Evolutionary conservation across 2,329 filamentous ascomycete species (phyloP), one percentile per base, ranked within the genome.

Genomic region (Aureobasidium subglaciale): DNA sequence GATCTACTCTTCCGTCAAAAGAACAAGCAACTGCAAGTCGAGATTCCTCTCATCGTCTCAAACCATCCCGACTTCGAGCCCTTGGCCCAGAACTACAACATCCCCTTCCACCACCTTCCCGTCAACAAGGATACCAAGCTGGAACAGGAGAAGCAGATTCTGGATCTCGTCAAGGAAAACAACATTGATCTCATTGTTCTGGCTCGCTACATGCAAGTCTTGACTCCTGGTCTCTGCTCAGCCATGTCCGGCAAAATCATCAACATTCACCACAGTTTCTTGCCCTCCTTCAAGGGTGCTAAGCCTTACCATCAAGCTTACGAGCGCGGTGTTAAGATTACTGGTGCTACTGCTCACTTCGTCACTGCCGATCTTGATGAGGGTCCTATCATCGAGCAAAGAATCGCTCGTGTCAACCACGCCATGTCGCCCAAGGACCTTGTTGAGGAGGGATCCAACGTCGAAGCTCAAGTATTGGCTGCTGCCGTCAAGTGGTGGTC

Each of bases 281-380:
- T 93, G 78, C 88, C 88, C 0, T 85, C 81, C 9, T 93, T 93
- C 81, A 93, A 93, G 78, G 88, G 88, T 59, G 88, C 88, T 27
- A 90, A 89, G 73, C 88, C 88, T 3, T 93, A 93, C 72, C 88
- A 92, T 71, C 88, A 93, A 76, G 88, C 88, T 7, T 91, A 87
- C 67, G 88, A 92, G 60, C 82, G 88, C 25, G 88, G 88, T 58
- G 88, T 93, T 62, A 93, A 93, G 80, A 92, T 93, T 63, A 90
- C 91, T 56, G 88, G 88, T 58, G 88, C 88, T 22, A 90, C 87
- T 2, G 88, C 88, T 5, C 88, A 93, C 73, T 92, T 92, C 63
- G 88, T 92, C 61, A 93, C 88, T 1, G 87, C 86, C 25, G 88
- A 92, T 70, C 72, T 93, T 59, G 88, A 93, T 66, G 88, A 93